phyloP scores from a whole-genome alignment of 1,284 basidiomycete species.

The Gomphus bonarii region DNA sequence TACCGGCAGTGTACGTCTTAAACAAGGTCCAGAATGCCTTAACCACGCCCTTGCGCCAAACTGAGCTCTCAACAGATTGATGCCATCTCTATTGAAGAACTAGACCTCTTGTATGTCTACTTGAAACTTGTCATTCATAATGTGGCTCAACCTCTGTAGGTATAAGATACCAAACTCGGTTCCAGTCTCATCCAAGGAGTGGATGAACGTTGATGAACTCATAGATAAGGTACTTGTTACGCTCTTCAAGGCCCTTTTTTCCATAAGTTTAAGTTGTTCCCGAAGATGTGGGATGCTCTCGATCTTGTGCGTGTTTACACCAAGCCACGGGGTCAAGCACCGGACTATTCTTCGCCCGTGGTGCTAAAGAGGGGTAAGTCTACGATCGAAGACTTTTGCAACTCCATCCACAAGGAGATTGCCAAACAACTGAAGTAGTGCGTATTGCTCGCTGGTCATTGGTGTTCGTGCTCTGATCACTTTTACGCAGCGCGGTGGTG shows the following conservation, averaged over 20 bases:
- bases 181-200: slow-evolving; percentile 86
- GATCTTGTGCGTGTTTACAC: slow-evolving; percentile 92
- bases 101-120: slow-evolving; percentile 76
- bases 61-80: slow-evolving; percentile 65
- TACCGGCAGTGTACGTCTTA: slow-evolving; percentile 82
- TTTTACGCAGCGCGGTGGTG: slow-evolving; percentile 60
- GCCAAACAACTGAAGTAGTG: slow-evolving; percentile 90
- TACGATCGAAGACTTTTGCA: slow-evolving; percentile 88
- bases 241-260: no score
- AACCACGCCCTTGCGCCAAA: background rate
- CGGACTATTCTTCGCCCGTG: slow-evolving; percentile 79
- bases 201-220: slow-evolving; percentile 96
- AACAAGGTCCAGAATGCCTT: slow-evolving; percentile 47
- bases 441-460: slow-evolving; percentile 19
- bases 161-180: slow-evolving; percentile 94
- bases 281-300: slow-evolving; percentile 79
- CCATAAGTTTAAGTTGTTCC: no score
- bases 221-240: slow-evolving; percentile 47
- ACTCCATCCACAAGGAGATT: slow-evolving; percentile 84
- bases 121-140: background rate
- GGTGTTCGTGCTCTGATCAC: slow-evolving; percentile 8
- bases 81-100: slow-evolving; percentile 96
- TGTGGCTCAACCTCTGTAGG: slow-evolving; percentile 23
- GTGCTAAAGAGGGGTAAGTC: slow-evolving; percentile 71
- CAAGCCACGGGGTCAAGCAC: slow-evolving; percentile 83